Evolutionary conservation across 192 early-diverging fungal species (phyloP).

Genomic region (Entomortierella lignicola): DNA sequence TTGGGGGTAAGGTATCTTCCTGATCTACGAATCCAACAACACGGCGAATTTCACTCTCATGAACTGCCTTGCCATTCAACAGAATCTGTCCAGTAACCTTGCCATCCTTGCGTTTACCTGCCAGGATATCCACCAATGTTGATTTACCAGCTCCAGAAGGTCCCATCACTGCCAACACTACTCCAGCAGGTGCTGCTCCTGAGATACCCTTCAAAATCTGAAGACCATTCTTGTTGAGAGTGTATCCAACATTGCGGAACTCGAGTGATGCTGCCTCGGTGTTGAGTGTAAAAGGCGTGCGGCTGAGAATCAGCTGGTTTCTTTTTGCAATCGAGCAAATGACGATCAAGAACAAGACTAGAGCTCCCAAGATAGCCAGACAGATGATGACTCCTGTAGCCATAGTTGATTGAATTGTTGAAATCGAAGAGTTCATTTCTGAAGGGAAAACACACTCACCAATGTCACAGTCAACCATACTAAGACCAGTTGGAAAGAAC

Average conservation of each 20-base stretch:
- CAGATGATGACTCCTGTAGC: slow-evolving; percentile 33
- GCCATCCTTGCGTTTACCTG: slow-evolving; percentile 72
- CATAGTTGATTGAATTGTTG: neutral
- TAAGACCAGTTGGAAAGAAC: slow-evolving; percentile 66
- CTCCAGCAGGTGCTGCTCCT: slow-evolving; percentile 79
- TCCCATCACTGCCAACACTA: slow-evolving; percentile 91
- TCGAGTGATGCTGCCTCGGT: slow-evolving; percentile 40
- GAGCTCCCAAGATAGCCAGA: slow-evolving; percentile 26
- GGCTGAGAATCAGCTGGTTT: slow-evolving; percentile 20
- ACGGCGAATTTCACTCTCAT: slow-evolving; percentile 66
- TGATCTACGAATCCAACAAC: slow-evolving; percentile 80
- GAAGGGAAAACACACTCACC: slow-evolving; percentile 67
- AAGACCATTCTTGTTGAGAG: slow-evolving; percentile 62
- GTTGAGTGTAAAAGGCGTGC: slow-evolving; percentile 14
- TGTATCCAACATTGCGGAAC: slow-evolving; percentile 48
- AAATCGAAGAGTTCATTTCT: slow-evolving; percentile 28
- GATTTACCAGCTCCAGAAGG: slow-evolving; percentile 94
- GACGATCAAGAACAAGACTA: slow-evolving; percentile 28
- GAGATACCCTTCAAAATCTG: slow-evolving; percentile 74
- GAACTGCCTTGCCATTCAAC: slow-evolving; percentile 59
- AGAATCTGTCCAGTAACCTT: slow-evolving; percentile 63
- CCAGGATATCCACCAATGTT: slow-evolving; percentile 85
- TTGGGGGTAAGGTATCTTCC: slow-evolving; percentile 64
- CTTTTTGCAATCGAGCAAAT: slow-evolving; percentile 27
- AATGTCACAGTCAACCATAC: slow-evolving; percentile 58